Evolutionary conservation across 208 protist genomes (phyloP), one percentile per base, ranked within the genome.

Genomic region (Balamuthia mandrillaris): DNA sequence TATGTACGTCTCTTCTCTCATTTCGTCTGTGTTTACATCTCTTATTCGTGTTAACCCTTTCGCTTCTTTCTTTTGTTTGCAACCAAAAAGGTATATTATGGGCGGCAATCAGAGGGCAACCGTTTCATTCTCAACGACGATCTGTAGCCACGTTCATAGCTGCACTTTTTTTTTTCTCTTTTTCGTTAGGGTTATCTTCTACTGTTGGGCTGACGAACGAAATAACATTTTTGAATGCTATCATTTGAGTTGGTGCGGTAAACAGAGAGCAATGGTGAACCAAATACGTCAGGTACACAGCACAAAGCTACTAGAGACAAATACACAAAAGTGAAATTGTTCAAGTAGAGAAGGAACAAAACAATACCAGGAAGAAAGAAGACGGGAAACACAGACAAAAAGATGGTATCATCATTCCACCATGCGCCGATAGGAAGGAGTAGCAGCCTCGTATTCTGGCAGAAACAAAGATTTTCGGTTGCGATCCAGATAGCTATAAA

Each of bases 21-120:
- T 24, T 45, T 52, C 14, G 21, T 21, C 12, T 39, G 42, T 54
- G 29, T 9, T 44, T 44, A 39, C 18, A 66, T 66, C 18, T 35
- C 29, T 24, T 18, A 35, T 9, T 35, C 42, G 33, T 77, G 66
- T 3, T 24, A 29, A 18, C 27, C 66, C 37, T 77, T 12, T 10
- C 66, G 16, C 3, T 7, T 54, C 66, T 31, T 4, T n/a, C 5
- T 47, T 14, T 35, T 44, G 24, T 37, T 51, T 33, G 9, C 74
- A n/a, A 37, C 6, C 54, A 68, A 70, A 2, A 39, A 79, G 70
- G 70, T 79, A 2, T 92, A 92, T 44, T 87, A 89, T 61, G 90
- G 90, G 21, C 86, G 81, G 61, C 88, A 92, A 39, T 92, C 90
- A 41, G 90, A 92, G 74, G 90, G 90, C 58, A 92, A 92, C 74